Evolutionary conservation across 116 monocot species (phyloP), one percentile per base, ranked within the genome.

Genomic region (Cymodocea nodosa): DNA sequence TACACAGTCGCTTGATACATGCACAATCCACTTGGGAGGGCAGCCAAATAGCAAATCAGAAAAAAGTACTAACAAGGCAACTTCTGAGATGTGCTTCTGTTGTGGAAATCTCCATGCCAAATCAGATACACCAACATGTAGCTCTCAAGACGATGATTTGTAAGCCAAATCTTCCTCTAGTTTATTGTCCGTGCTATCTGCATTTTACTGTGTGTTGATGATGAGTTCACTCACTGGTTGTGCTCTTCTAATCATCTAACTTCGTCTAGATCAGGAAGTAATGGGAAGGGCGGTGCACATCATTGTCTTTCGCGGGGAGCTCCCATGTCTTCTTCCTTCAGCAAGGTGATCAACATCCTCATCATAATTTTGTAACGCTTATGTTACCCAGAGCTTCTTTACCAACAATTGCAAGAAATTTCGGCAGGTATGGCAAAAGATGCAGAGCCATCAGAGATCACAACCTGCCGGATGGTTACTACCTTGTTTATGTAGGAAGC

Each of bases 21-120:
- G 70, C 56, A 74, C 72, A 44, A 77, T 91, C 48, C 79, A 80
- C 64, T 71, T 78, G 44, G 74, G 66, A 58, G 56, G 79, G 9
- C 76, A 73, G 40, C 76, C 76, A 53, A 74, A 77, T 19, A 65
- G 71, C 69, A 94, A 86, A 61, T 59, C 75, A 49, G 84, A 81
- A 50, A 54, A 82, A 40, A 60, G 78, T 35, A 35, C 77, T 12
- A 80, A 80, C 20, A 86, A 80, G 68, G 77, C 59, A 66, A 60
- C 69, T 50, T 77, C 73, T 15, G 77, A 85, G 15, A 70, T 72
- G 23, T 85, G 77, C 72, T 79, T 90, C 52, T 79, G 81, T 68
- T 68, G 73, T 59, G 81, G 80, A 71, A 76, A 80, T 19, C 67
- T 79, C 34, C 73, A 72, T 49, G 70, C 81, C 30, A 62, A 70